Base-by-base conservation (phyloP, 2,329 filamentous ascomycete genomes). In the Phyllosticta citriasiana region DNA sequence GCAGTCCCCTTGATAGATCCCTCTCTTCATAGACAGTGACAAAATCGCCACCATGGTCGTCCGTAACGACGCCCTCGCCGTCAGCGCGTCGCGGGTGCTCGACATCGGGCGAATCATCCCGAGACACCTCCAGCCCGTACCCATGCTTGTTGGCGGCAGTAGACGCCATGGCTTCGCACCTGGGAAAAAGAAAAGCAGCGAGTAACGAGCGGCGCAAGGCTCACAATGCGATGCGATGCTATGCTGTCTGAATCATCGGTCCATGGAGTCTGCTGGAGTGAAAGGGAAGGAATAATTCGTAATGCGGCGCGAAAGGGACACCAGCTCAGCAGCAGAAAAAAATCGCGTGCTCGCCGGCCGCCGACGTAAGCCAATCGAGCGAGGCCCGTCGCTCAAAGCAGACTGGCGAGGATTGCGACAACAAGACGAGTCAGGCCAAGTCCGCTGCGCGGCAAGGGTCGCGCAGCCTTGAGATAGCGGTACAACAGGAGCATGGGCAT, bases 1-100 rank as follows among this genome's bases (percentile, higher is more conserved):
- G 69, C 19, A 80, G 68, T 12, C 78, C 79, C 74, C 80, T 70
- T 65, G 73, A 67, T 54, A 82, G 79, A 66, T 82, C 80, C 50
- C 79, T 78, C 68, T 77, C 78, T 64, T 79, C 71, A 65, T 81
- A 79, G 10, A 79, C 79, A 9, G 75, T 76, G 58, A 78, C 71
- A 33, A 79, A 67, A 65, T 81, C 76, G 55, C 81, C 80, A 67
- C 81, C 83, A 22, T 82, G 56, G 57, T 79, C 81, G 53, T 57
- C 55, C 14, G 16, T n/a, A 14, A 47, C 40, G 40, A 47, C 40
- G 14, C 40, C 40, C n/a, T 47, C 14, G 3, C 14, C 40, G 12
- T 5, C 14, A 5, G 40, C 40, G 14, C 40, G 40, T 2, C 4
- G 40, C 2, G 40, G 16, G 1, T 47, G 40, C 40, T 47, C 40